phyloP scores from a whole-genome alignment of 768 basidiomycete species.

The Daedaleopsis nitida region DNA sequence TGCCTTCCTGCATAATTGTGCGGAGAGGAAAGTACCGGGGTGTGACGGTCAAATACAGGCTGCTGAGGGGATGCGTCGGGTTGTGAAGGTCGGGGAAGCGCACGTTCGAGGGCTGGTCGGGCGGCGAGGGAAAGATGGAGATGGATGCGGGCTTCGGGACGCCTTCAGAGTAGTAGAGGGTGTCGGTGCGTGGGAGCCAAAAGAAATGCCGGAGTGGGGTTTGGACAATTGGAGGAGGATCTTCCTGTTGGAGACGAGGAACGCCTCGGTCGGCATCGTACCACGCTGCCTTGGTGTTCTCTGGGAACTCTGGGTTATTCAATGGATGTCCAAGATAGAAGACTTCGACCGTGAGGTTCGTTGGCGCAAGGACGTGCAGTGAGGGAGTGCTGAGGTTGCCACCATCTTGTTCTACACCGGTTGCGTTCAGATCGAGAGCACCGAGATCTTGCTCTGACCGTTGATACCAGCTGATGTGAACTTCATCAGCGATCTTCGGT shows the following conservation, averaged over 20 bases:
- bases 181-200: too few species aligned
- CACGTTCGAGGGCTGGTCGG: not conserved
- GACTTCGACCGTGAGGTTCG: constrained; percentile 1
- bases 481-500: constrained; percentile 6
- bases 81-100: constrained; percentile 13
- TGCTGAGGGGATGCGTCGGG: constrained; percentile 1
- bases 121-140: constrained; percentile 12
- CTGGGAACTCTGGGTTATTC: constrained; percentile 16
- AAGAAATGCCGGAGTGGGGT: too few species aligned
- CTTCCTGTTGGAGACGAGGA: constrained; percentile 13
- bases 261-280: constrained; percentile 19
- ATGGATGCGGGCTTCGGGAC: constrained; percentile 19
- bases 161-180: constrained; percentile 6
- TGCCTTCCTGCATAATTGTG: not conserved
- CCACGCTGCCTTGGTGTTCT: constrained; percentile 11
- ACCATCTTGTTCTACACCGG: constrained; percentile 9
- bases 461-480: constrained; percentile 16
- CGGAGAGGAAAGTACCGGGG: constrained; percentile 25
- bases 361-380: constrained; percentile 21
- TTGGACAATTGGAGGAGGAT: not conserved
- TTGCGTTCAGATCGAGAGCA: constrained; percentile 11
- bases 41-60: not conserved
- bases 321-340: not conserved
- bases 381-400: constrained; percentile 9
- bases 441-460: constrained; percentile 14